Evolutionary conservation across 352 stramenopile genomes (phyloP), one percentile per base, ranked within the genome.

Genomic region (Elongisporangium senticosum): DNA sequence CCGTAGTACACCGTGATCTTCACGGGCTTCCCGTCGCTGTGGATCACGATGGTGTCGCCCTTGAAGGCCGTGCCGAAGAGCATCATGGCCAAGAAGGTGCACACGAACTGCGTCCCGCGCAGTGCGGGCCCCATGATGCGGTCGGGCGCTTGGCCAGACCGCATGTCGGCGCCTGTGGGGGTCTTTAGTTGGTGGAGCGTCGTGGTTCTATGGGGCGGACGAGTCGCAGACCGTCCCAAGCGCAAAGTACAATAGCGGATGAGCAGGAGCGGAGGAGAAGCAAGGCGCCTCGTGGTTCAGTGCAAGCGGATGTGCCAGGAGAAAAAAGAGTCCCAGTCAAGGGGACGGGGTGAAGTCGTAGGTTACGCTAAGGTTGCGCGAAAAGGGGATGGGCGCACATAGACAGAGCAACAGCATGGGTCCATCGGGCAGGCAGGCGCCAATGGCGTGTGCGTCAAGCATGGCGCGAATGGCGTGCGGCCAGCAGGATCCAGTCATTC

Each of bases 1-100:
- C 81, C 81, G 51, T 79, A 79, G 57, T 84, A 77, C 51, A 82
- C 71, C 7, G 81, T 77, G 56, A 91, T 15, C 20, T 74, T 62
- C 0, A 79, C 59, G 1, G n/a, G 1, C 26, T 68, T 51, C 22
- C 52, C 55, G 0, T 63, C 58, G 3, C 51, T 20, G 33, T 84
- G 47, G 0, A 57, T 55, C 14, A 83, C 33, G 33, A 43, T 43
- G 17, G 55, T 75, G 17, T 69, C 53, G 49, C 59, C 28, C 23
- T 77, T 62, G 62, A 89, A 91, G 59, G 77, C 74, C 51, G 59
- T 65, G 48, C 57, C 66, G 39, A 86, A 64, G 49, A 87, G 75
- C 54, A 61, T 67, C n/a, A 91, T 61, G 20, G 77, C 81, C 39
- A 83, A 58, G 15, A 65, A 51, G 15, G 68, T 75, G 40, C 71